These are phyloP conservation scores for Nemania sp. DNA, from an alignment of 2,329 filamentous ascomycete genomes.

Conservation along the genomic window DNA sequence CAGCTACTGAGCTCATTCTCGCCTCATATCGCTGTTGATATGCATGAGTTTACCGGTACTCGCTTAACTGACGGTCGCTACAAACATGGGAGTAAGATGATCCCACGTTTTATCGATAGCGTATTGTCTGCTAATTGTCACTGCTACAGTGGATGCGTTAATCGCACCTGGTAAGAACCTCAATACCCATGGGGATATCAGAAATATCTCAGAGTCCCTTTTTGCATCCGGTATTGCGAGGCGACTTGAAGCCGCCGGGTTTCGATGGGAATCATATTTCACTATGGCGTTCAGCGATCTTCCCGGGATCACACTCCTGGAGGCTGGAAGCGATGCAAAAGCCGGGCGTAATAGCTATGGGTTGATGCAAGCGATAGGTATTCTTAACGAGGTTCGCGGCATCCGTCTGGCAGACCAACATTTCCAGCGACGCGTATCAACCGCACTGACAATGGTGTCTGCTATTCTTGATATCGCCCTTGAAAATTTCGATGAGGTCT, in stretches of 20 bases:
- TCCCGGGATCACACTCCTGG: constrained; percentile 40
- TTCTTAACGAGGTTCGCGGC: constrained; percentile 46
- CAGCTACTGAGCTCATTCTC: constrained; percentile 46
- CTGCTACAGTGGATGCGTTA: constrained; percentile 45
- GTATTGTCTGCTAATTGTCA: constrained; percentile 11
- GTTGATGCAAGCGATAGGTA: constrained; percentile 44
- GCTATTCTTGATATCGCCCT: constrained; percentile 46
- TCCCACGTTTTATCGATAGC: background rate
- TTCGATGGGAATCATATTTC: constrained; percentile 52
- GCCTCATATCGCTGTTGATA: constrained; percentile 51
- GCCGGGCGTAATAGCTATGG: constrained; percentile 44
- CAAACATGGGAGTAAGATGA: constrained; percentile 44
- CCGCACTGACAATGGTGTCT: constrained; percentile 46
- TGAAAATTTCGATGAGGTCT: constrained; percentile 43
- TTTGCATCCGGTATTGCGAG: constrained; percentile 48
- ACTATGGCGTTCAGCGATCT: constrained; percentile 38
- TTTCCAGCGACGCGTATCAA: constrained; percentile 46
- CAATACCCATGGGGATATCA: constrained; percentile 49
- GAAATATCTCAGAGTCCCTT: constrained; percentile 46
- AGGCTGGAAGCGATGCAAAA: constrained; percentile 47
- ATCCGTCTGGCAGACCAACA: constrained; percentile 48
- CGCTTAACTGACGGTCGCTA: constrained; percentile 45
- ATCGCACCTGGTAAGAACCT: constrained; percentile 49
- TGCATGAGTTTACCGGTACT: constrained; percentile 52
- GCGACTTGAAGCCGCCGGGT: constrained; percentile 45